Percentiles rank a stretch among this genome's conserved stretches.
phyloP scores from a whole-genome alignment of 192 early-diverging fungal genomes.

The Funneliformis mosseae region DNA sequence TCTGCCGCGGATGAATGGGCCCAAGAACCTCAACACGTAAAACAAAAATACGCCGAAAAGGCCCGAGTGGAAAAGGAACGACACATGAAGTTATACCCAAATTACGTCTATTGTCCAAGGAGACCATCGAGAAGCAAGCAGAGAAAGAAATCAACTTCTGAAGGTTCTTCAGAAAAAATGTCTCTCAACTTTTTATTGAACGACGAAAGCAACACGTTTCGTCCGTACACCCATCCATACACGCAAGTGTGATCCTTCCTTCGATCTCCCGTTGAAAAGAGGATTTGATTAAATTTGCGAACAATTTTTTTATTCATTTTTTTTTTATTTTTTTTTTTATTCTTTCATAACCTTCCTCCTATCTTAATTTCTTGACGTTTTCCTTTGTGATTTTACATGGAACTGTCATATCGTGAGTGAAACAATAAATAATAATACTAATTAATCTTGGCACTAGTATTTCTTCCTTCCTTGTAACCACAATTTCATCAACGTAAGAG shows the following conservation, averaged over 20 bases:
- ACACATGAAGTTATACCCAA: constrained; percentile 33
- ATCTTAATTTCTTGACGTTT: no score
- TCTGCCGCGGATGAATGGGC: constrained; percentile 24
- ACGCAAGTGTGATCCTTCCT: neutral
- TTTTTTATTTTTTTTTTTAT: no score
- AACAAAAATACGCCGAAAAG: constrained; percentile 25
- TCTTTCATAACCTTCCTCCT: no score
- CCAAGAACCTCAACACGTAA: constrained; percentile 11
- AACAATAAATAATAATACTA: no score
- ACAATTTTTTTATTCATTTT: no score
- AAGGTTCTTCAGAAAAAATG: constrained; percentile 27
- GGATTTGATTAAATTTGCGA: no score
- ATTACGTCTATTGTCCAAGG: constrained; percentile 30
- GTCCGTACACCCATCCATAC: constrained; percentile 13
- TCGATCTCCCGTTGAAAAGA: no score
- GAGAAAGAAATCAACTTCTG: constrained; percentile 23
- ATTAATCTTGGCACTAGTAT: no score
- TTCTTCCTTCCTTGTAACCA: neutral
- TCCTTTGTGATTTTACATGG: no score
- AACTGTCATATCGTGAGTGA: no score
- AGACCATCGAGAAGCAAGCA: constrained; percentile 13
- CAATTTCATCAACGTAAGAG: no score
- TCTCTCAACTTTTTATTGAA: constrained; percentile 27
- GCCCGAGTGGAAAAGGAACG: constrained; percentile 21
- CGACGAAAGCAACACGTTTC: constrained; percentile 5